Evolutionary conservation across 2,329 filamentous ascomycete species (phyloP), one percentile per base, ranked within the genome.

Genomic region (Claviceps capensis): DNA sequence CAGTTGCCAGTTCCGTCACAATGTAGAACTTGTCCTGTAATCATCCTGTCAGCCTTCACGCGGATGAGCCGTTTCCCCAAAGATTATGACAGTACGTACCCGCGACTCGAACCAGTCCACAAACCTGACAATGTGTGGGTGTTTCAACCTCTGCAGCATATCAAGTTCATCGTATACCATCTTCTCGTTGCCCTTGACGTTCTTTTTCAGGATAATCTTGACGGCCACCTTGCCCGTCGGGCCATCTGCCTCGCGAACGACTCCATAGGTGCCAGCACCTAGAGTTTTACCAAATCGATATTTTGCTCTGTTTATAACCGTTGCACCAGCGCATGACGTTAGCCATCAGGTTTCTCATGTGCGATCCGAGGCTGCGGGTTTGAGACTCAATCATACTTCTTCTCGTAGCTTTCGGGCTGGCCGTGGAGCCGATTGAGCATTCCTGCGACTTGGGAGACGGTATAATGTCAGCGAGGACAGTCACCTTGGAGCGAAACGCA

Each of bases 151-250:
- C 71, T 96, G 89, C 58, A 98, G 78, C 82, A 98, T 89, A 59
- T 89, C 80, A 62, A 98, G 77, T 73, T 98, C 93, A 68, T 98
- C 93, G 67, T 95, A 93, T 42, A 98, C 93, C 93, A 98, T 98
- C 68, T 85, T 82, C 75, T 98, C 93, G 63, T 97, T 97, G 58
- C 90, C 91, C 68, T 90, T 94, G 66, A 98, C 91, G 70, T 95
- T 97, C 76, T 95, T 96, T 80, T 98, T 98, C 64, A 97, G 75
- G 69, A 98, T 98, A 67, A 98, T 97, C 78, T 98, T 98, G 70
- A 98, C 81, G 42, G 93, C 93, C 55, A 95, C 90, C 75, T 95
- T 80, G 67, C 88, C 88, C 19, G 79, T 77, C 43, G 85, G 81
- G 60, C 87, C 80, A 56, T 96, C 89, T 55, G 93, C 93, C 72